Base-by-base conservation (phyloP, 2,329 filamentous ascomycete genomes). In the Apiospora phragmitis region DNA sequence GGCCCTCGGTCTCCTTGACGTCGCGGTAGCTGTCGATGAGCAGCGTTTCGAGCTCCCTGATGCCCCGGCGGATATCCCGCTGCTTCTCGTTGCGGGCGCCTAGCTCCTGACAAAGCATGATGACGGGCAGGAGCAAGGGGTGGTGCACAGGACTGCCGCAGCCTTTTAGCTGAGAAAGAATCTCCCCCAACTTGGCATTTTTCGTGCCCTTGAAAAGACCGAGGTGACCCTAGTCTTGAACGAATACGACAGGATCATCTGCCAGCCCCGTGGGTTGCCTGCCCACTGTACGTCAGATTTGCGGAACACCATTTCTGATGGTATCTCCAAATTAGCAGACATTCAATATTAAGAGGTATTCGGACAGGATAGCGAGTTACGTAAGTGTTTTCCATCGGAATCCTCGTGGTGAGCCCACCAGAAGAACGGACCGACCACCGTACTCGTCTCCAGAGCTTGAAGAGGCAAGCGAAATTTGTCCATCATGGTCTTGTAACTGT, bases 291-390 rank as follows among this genome's bases (percentile, higher is more conserved):
- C 78, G 49, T 81, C 79, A 18, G 76, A 78, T 68, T 82, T 82
- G 2, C 80, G 77, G 62, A 79, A 82, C 9, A 82, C 74, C 16
- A 82, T 74, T 67, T 81, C 78, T 79, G 21, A 68, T n/a, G 11
- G 38, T 8, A 3, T 24, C n/a, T 12, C 3, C 26, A 14, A 16
- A n/a, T 24, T 16, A 51, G 35, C 16, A 9, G 21, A 4, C 11
- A 29, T 6, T 11, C 16, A 1, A 24, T 4, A 11, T 0, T 2
- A 9, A 51, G 1, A 3, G 3, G 7, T 2, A 8, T 9, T 16
- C 14, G 16, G 11, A 18, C n/a, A 43, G 41, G n/a, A 21, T 2
- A 9, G 41, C 29, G 5, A 3, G 45, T 55, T 38, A 70, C 69
- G 69, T 7, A 70, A 18, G 26, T 41, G 24, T 11, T 42, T 42